phyloP scores from a whole-genome alignment of 2,329 filamentous ascomycete species.

The Fusarium denticulatum region DNA sequence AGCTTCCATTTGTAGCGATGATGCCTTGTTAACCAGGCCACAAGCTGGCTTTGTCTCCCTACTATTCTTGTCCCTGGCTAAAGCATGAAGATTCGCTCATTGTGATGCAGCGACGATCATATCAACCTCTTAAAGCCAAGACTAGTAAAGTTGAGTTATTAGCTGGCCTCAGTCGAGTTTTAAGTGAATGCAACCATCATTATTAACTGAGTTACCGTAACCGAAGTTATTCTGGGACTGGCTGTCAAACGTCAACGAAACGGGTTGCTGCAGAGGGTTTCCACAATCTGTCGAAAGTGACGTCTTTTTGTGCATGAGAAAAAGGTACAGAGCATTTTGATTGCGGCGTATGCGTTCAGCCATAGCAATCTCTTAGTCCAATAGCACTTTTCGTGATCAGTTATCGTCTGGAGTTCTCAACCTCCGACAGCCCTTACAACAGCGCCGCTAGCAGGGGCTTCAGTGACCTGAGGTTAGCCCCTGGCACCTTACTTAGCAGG shows the following conservation, averaged over 20 bases:
- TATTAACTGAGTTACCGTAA: constrained; percentile 14
- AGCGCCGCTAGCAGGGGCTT: constrained; percentile 32
- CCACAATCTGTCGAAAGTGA: constrained; percentile 22
- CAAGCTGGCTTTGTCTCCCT: neutral
- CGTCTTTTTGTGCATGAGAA: constrained; percentile 18
- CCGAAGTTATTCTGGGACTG: constrained; percentile 11
- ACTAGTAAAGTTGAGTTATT: constrained; percentile 1
- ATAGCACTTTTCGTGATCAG: constrained; percentile 15
- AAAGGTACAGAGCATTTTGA: neutral
- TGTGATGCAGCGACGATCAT: constrained; percentile 25
- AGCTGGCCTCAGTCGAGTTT: neutral
- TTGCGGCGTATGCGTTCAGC: constrained; percentile 13
- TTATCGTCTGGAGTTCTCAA: constrained; percentile 12
- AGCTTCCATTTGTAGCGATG: neutral
- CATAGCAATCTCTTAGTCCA: neutral
- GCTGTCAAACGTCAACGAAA: constrained; percentile 28
- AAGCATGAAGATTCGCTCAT: constrained; percentile 21
- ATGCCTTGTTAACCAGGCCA: constrained; percentile 15
- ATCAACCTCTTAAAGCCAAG: constrained; percentile 18
- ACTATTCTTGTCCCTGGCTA: constrained; percentile 20
- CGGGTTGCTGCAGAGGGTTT: constrained; percentile 32
- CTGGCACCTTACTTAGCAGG: constrained; percentile 20
- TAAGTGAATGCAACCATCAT: constrained; percentile 24
- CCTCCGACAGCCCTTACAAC: neutral
- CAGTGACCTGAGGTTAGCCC: constrained; percentile 30